Base-by-base conservation (phyloP, 2,329 filamentous ascomycete species). In the Karstenula rhodostoma region DNA sequence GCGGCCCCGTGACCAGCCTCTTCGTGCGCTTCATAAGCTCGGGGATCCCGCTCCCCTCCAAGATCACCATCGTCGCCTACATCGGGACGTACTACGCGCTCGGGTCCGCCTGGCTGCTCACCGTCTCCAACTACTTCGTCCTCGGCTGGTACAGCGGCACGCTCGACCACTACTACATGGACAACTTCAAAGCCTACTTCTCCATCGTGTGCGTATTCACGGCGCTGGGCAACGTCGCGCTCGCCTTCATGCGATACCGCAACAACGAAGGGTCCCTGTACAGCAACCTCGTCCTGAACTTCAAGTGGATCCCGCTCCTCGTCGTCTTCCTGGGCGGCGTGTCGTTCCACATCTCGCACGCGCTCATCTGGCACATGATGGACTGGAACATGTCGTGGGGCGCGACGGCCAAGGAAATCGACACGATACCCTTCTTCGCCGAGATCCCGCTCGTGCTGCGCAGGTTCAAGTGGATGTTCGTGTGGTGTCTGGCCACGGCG, bases 371-470 rank as follows among this genome's bases (percentile, higher is more conserved):
- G 4, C 93, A 96, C 81, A 92, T 95, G 86, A 91, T 95, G 75
- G 88, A 91, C 79, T 88, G 94, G 73, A 86, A 95, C 78, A 94
- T 95, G 89, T 87, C 86, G 3, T 95, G 92, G 92, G 92, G 92
- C 53, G 88, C 92, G 1, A 96, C 93, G 0, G 86, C 89, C 43
- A 96, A 96, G 80, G 93, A 96, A 80, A 87, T 87, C 52, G 90
- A 93, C 70, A 89, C 90, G 72, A 89, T 90, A 27, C 91, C 92
- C 77, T 96, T 96, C 79, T 94, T 94, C 79, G 90, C 92, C 61
- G 92, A 95, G 74, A 86, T 94, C 19, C 90, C 90, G 35, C 90
- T 90, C 74, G 90, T 96, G 43, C 76, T 94, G 53, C 90, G 89
- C 79, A 89, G 87, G 77, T 94, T 94, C 84, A 93, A 90, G 81